A percentile compares a stretch with the other conserved stretches of the same genome.
Evolutionary conservation across 768 basidiomycete genomes (phyloP).

Genomic region (Tylopilus subfusipes): DNA sequence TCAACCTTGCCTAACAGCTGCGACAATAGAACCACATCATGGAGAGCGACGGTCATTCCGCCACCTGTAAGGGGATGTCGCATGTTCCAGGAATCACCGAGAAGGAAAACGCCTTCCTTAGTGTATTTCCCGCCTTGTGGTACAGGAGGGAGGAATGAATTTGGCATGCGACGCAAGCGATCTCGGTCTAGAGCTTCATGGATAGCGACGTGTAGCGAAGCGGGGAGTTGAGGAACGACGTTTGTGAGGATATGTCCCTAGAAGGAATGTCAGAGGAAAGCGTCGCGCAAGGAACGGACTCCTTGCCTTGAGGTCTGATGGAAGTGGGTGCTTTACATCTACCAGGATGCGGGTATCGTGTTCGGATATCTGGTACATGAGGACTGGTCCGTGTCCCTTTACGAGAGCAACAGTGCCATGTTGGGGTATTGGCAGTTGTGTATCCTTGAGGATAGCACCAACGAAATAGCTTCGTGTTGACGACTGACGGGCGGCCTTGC

Average conservation of each 20-base stretch:
- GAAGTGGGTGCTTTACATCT: constrained; percentile 82
- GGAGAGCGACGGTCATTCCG: constrained; percentile 95
- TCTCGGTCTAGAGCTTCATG: constrained; percentile 69
- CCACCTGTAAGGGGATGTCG: constrained; percentile 97
- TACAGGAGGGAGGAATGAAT: constrained; percentile 83
- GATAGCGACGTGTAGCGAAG: constrained; percentile 62
- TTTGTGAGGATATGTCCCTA: constrained; percentile 68
- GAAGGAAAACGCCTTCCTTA: constrained; percentile 72
- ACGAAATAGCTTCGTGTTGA: constrained; percentile 75
- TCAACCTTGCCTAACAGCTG: constrained; percentile 51
- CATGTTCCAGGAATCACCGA: constrained; percentile 99
- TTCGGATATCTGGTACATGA: constrained; percentile 88
- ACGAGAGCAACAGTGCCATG: constrained; percentile 85
- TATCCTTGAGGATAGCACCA: constrained; percentile 80
- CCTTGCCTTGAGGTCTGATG: constrained; percentile 71
- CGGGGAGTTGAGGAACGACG: constrained; percentile 80
- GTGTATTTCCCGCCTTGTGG: constrained; percentile 50
- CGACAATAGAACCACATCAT: constrained; percentile 76
- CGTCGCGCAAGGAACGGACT: background rate
- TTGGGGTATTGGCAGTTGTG: constrained; percentile 63
- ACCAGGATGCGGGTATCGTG: constrained; percentile 92
- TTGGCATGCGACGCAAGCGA: constrained; percentile 89
- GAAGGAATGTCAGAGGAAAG: background rate
- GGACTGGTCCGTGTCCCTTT: constrained; percentile 78
- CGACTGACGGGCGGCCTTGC: constrained; percentile 44